Evolutionary conservation across 2,329 filamentous ascomycete species (phyloP), one percentile per base, ranked within the genome.

Genomic region (Rhynchosporium secalis): DNA sequence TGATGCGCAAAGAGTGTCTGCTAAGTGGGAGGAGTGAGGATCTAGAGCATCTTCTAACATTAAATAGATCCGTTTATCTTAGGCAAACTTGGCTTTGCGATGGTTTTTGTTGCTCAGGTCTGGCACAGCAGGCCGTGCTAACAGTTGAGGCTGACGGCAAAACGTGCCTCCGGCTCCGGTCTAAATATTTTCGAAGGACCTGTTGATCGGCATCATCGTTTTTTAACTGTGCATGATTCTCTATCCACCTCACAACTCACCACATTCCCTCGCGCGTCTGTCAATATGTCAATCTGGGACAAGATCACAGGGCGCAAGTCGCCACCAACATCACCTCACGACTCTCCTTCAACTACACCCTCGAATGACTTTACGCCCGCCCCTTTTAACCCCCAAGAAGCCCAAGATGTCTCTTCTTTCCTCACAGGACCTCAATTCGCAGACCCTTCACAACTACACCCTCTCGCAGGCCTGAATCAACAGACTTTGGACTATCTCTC

Each of bases 401-500:
- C 86, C 59, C 87, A 90, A 77, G 92, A 94, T 77, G 90, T 95
- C 72, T 89, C 91, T 72, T 89, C 91, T 61, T 97, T 99, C 78
- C 86, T 98, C 63, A 87, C 86, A 73, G 85, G 81, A 72, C 87
- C 89, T 63, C 78, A 87, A 61, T 88, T 95, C 71, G 86, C 92
- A 76, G 95, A 99, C 77, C 91, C 94, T 9, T 87, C 92, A 67
- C 84, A 90, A 76, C 83, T 99, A 72, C 95, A 99, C 77, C 95
- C 96, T 51, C 87, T 99, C 61, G 92, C 95, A 60, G 95, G 95
- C 69, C 81, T 99, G 66, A 92, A 97, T 80, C 88, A 91, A 79
- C 91, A 96, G 72, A 91, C 90, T 0, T 87, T 99, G 72, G 95
- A 99, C 77, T 99, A 99, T 78, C 85, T 99, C 68, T 88, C 89